A percentile compares a stretch with the other conserved stretches of the same genome.
phyloP scores from a whole-genome alignment of 2,329 filamentous ascomycete species.

The Aureobasidium sp. region DNA sequence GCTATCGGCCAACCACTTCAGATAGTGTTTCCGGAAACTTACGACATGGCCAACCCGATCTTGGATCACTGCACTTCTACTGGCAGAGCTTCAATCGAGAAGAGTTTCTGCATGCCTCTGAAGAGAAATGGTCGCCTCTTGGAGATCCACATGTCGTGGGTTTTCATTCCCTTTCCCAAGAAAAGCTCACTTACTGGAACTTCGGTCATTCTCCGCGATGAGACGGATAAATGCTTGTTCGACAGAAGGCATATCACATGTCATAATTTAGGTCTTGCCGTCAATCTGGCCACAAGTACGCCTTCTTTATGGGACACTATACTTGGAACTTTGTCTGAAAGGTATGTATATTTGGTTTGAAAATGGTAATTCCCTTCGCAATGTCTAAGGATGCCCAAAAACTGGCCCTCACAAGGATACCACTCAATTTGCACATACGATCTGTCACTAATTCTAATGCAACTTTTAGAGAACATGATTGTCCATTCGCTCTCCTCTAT shows the following conservation, averaged over 20 bases:
- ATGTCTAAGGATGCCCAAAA: neutral
- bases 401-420: neutral
- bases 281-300: slow-evolving; percentile 5
- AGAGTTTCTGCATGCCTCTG: neutral
- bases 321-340: slow-evolving; percentile 3
- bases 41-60: neutral
- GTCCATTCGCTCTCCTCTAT: slow-evolving; percentile 18
- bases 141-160: slow-evolving; percentile 17
- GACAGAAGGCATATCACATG: slow-evolving; percentile 8
- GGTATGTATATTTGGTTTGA: neutral
- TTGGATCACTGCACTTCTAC: neutral
- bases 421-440: too few species aligned
- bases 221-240: slow-evolving; percentile 6
- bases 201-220: slow-evolving; percentile 15
- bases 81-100: neutral
- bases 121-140: slow-evolving; percentile 1
- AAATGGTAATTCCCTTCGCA: too few species aligned
- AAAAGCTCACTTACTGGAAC: slow-evolving; percentile 8
- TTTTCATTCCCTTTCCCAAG: slow-evolving; percentile 7
- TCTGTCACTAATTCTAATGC: neutral
- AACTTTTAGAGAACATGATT: slow-evolving; percentile 8
- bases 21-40: slow-evolving; percentile 3
- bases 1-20: neutral
- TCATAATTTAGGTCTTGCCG: neutral
- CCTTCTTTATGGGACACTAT: slow-evolving; percentile 15